Evolutionary conservation across 2,329 filamentous ascomycete genomes (phyloP), one percentile per base, ranked within the genome.

Genomic region (Xylaria multiplex): DNA sequence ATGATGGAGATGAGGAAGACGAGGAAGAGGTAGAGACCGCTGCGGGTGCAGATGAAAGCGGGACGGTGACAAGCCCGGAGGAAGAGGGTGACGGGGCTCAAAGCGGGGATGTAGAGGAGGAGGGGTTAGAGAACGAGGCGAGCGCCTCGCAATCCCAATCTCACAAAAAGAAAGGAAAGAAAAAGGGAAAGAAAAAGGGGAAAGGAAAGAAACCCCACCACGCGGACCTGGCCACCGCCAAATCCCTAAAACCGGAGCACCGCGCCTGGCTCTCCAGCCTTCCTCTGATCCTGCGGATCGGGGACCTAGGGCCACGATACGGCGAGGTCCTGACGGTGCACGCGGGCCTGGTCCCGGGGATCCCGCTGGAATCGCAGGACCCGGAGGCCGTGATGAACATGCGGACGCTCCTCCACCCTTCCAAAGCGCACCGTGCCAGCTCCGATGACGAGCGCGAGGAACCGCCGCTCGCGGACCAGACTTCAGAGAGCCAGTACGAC

Each of bases 331-430:
- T 90, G 5, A 90, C 93, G 57, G 95, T 94, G 6, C 96, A 98
- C 80, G 95, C 88, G 0, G 96, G 96, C 0, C 84, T 98, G 2
- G 89, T 96, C 0, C 93, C 95, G 0, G 91, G 89, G 5, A 81
- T 97, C 0, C 78, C 86, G 0, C 82, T 97, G 14, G 83, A 90
- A 52, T 82, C 85, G 58, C 95, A 90, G 72, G 85, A 97, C 77
- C 91, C 93, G 0, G 89, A 88, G 77, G 90, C 91, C 58, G 91
- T 92, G 46, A 97, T 97, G 93, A 96, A 93, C 76, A 96, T 99
- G 92, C 89, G 93, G 63, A 92, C 89, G 6, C 86, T 97, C 60
- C 84, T 91, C 0, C 43, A 83, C 70, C 80, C 89, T 32, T 56
- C 59, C 7, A 42, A n/a, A 3, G 32, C 52, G 9, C 42, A 11